These are phyloP conservation scores for Talaromyces marneffei DNA, from an alignment of 2,329 filamentous ascomycete species.

Conservation along the genomic window DNA sequence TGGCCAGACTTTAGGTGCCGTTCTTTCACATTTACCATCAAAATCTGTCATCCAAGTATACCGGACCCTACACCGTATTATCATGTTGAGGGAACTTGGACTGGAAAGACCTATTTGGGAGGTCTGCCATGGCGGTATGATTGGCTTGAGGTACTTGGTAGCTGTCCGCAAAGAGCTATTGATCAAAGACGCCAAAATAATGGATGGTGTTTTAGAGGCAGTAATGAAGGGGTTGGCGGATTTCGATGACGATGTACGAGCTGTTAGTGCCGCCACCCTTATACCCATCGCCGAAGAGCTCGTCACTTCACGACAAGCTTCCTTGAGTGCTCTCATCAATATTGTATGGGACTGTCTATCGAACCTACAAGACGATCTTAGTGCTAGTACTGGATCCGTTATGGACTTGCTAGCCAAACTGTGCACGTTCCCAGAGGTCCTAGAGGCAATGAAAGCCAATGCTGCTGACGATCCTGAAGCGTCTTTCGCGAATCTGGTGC, in stretches of 20 bases:
- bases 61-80: conserved; percentile 75
- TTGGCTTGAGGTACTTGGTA: conserved; percentile 88
- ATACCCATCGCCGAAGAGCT: conserved; percentile 96
- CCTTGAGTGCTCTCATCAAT: conserved; percentile 75
- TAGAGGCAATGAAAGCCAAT: conserved; percentile 89
- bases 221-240: conserved; percentile 94
- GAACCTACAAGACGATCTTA: conserved; percentile 93
- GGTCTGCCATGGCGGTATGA: conserved; percentile 96
- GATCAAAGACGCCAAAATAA: conserved; percentile 72
- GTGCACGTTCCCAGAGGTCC: conserved; percentile 86
- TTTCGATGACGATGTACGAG: conserved; percentile 88
- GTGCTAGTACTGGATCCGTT: conserved; percentile 93
- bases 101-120: conserved; percentile 78
- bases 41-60: conserved; percentile 80
- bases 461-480: conserved; percentile 76
- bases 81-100: conserved; percentile 80
- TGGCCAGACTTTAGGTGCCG: conserved; percentile 84
- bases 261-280: conserved; percentile 93
- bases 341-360: conserved; percentile 98
- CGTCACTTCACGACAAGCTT: conserved; percentile 71
- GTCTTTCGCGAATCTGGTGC: conserved; percentile 87
- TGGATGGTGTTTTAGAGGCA: conserved; percentile 85
- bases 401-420: conserved; percentile 97
- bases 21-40: conserved; percentile 75
- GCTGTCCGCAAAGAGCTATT: conserved; percentile 90